Evolutionary conservation across 2,329 filamentous ascomycete species (phyloP).

Genomic region (Alternaria incomplexa): DNA sequence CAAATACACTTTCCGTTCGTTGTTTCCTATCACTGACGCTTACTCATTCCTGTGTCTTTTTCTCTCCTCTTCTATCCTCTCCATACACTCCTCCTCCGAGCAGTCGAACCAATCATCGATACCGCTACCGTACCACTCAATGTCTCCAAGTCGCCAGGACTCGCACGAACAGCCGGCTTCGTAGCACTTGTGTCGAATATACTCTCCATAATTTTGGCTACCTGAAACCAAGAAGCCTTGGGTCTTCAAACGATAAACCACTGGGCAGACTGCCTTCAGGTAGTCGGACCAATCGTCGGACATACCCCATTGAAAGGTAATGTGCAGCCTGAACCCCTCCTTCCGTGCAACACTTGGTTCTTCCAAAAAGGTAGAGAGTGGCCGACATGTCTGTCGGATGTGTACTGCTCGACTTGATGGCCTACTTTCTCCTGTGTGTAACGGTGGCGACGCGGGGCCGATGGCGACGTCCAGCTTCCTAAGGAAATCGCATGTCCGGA

Average conservation of each 20-base stretch:
- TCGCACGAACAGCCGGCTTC: not conserved
- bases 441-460: not conserved
- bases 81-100: not conserved
- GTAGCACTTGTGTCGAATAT: not conserved
- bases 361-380: not conserved
- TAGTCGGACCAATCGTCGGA: not conserved
- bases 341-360: not conserved
- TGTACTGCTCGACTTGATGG: not conserved
- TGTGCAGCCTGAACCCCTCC: not conserved
- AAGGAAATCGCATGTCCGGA: not conserved
- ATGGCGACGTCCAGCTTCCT: not conserved
- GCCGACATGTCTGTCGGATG: not conserved
- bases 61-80: not conserved
- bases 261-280: not conserved
- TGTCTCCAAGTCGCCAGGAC: too few relatives aligned
- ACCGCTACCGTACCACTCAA: rapidly evolving
- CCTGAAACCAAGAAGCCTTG: not conserved
- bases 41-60: too few relatives aligned
- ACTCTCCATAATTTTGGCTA: not conserved
- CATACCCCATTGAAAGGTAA: not conserved
- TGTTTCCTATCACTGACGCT: too few relatives aligned
- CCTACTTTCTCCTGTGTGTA: not conserved
- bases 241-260: not conserved
- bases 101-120: not conserved
- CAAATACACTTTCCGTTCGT: not conserved